Base-by-base conservation (phyloP, 345 rosid species). In the Citrus maxima region DNA sequence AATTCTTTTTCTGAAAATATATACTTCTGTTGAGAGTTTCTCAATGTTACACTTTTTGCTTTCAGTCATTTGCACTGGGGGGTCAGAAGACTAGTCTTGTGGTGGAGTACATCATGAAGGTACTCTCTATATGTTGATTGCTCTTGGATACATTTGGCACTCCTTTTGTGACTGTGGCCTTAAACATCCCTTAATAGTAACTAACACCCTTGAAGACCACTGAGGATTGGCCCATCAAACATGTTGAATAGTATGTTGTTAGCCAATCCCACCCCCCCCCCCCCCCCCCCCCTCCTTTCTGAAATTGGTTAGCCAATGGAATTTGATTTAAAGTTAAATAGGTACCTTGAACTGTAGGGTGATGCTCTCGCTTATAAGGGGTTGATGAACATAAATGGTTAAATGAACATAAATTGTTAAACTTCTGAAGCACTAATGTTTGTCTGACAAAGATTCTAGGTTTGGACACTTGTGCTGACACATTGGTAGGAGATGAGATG, bases 401-500 rank as follows among this genome's bases (percentile, higher is more conserved):
- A 62, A 73, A 64, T 30, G 62, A 65, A 25, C 60, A 74, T 78
- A 40, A 73, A 72, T 76, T 74, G 51, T 84, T 40, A 62, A 70
- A 68, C 54, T 75, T 79, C 70, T 82, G 82, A 86, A 85, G 82
- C 75, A 79, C 84, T 89, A 84, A 87, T 81, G 42, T 85, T 79
- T 77, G 85, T 88, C 85, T 84, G 88, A 89, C 88, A 90, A 91
- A 96, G 99, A 94, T 96, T 90, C 85, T 96, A 96, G 99, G 98
- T 77, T 81, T 94, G 97, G 99, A 96, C 85, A 73, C 82, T 69
- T 96, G 99, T 76, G 89, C 97, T 61, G 97, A 96, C 90, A 93
- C 99, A 74, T 81, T 93, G 82, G 99, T 89, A n/a, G 99, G 99
- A 78, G 97, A 94, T 83, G 99, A 96, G 89, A 93, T 94, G 97